A percentile compares a stretch with the other conserved stretches of the same genome.
These are phyloP conservation scores for Hansenula sp. DNA, from an alignment of 1,139 yeast species.

Conservation along the genomic window DNA sequence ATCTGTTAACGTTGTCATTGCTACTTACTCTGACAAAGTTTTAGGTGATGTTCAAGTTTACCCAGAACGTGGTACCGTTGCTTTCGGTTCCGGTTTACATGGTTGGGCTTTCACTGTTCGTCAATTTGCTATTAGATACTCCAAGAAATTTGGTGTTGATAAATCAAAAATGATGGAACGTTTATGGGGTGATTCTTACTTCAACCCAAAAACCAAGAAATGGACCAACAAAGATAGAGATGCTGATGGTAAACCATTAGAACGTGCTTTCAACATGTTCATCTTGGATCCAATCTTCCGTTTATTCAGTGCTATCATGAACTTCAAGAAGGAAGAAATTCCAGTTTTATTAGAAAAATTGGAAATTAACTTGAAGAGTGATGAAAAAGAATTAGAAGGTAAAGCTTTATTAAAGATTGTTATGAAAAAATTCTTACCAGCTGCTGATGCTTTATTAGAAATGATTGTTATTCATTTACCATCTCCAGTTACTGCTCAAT, in stretches of 20 bases:
- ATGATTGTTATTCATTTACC: constrained; percentile 98
- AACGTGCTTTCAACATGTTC: constrained; percentile 99
- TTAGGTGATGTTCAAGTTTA: constrained; percentile 97
- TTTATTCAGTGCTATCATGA: constrained; percentile 92
- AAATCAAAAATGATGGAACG: constrained; percentile 96
- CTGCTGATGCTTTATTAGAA: constrained; percentile 99
- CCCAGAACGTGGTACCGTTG: constrained; percentile 99
- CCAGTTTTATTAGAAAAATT: constrained; percentile 86
- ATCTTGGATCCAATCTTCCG: constrained; percentile 98
- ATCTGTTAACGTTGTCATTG: constrained; percentile 96
- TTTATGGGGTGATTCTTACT: constrained; percentile 99
- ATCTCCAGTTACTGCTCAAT: constrained; percentile 99
- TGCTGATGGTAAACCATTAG: constrained; percentile 91
- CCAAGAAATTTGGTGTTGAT: constrained; percentile 99
- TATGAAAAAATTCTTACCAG: constrained; percentile 99
- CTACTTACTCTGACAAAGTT: constrained; percentile 88
- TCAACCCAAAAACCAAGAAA: constrained; percentile 99
- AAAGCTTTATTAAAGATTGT: constrained; percentile 97
- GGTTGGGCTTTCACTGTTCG: constrained; percentile 99
- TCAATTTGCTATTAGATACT: constrained; percentile 97
- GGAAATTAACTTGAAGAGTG: constrained; percentile 86
- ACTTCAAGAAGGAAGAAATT: constrained; percentile 96
- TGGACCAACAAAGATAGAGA: constrained; percentile 97
- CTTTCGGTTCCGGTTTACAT: constrained; percentile 99
- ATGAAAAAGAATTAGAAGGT: constrained; percentile 97